A percentile compares a stretch with the other conserved stretches of the same genome.
Conservation (phyloP, 345 rosid species). For the Rhodomyrtus tomentosa region DNA sequence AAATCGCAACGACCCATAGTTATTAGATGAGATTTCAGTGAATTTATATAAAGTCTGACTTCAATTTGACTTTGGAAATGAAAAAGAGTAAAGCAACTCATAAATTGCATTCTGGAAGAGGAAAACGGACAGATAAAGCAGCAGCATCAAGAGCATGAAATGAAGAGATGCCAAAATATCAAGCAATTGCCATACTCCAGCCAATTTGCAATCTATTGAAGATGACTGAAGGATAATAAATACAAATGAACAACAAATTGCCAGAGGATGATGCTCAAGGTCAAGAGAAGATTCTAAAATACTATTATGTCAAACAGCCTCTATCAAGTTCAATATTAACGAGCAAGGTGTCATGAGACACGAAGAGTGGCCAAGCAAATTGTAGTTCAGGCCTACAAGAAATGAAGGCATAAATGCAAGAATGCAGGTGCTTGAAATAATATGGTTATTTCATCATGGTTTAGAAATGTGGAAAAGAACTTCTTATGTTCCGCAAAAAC, state of each 20-base stretch:
- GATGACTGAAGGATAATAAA: background rate
- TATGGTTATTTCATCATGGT: background rate
- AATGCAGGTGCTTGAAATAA: background rate
- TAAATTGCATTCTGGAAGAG: background rate
- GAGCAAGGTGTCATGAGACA: background rate
- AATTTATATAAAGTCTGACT: background rate
- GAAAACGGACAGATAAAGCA: background rate
- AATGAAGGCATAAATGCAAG: background rate
- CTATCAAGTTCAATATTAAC: background rate
- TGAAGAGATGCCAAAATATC: background rate
- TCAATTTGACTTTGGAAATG: background rate
- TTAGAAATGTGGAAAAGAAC: background rate
- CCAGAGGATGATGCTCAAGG: background rate
- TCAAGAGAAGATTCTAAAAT: background rate
- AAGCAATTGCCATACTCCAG: background rate
- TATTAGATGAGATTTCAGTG: background rate
- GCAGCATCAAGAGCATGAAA: background rate
- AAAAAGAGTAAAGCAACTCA: background rate
- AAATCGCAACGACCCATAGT: background rate
- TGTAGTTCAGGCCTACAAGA: background rate
- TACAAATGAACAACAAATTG: background rate
- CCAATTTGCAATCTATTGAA: background rate
- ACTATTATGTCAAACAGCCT: background rate
- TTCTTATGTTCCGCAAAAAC: background rate
- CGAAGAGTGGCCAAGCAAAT: background rate